Evolutionary conservation across 2,329 filamentous ascomycete genomes (phyloP).

Genomic region (Pseudocercospora ulei): DNA sequence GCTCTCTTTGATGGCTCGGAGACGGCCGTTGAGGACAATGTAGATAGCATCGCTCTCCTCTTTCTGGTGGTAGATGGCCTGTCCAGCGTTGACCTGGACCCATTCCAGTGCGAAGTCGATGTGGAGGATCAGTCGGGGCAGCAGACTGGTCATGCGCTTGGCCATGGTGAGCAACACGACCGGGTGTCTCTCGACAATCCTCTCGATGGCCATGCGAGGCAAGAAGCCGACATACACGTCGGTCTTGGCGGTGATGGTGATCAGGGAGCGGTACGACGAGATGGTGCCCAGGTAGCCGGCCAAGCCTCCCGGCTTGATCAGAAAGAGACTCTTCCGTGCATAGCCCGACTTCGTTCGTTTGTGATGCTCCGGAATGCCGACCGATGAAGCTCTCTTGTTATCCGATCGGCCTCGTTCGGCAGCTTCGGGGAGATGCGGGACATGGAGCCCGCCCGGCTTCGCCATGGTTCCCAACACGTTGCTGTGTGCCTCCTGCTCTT

Average conservation of each 20-base stretch:
- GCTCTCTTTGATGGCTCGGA: constrained; percentile 73
- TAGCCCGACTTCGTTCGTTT: constrained; percentile 38
- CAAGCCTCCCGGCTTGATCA: constrained; percentile 89
- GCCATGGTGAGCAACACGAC: constrained; percentile 92
- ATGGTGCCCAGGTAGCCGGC: constrained; percentile 92
- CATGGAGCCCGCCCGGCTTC: constrained; percentile 31
- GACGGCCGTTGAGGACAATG: constrained; percentile 85
- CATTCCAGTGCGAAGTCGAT: constrained; percentile 98
- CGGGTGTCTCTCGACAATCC: constrained; percentile 85
- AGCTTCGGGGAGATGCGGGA: constrained; percentile 27
- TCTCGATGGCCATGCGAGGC: constrained; percentile 71
- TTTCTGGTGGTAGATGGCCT: constrained; percentile 85
- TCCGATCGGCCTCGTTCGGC: constrained; percentile 17
- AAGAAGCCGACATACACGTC: constrained; percentile 97
- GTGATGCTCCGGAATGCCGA: constrained; percentile 29
- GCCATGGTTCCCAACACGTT: constrained; percentile 41
- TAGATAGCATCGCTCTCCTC: constrained; percentile 98
- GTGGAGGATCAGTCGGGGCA: constrained; percentile 82
- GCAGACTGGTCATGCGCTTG: constrained; percentile 78
- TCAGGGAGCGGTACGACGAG: constrained; percentile 90
- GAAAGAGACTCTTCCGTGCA: constrained; percentile 59
- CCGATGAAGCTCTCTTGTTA: constrained; percentile 22
- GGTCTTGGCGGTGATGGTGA: constrained; percentile 93
- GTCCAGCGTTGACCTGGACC: constrained; percentile 90
- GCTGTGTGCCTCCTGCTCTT: constrained; percentile 48